Percentiles rank a stretch among this genome's conserved stretches.
Evolutionary conservation across 768 basidiomycete species (phyloP).

Genomic region (Gymnopilus dilepis): DNA sequence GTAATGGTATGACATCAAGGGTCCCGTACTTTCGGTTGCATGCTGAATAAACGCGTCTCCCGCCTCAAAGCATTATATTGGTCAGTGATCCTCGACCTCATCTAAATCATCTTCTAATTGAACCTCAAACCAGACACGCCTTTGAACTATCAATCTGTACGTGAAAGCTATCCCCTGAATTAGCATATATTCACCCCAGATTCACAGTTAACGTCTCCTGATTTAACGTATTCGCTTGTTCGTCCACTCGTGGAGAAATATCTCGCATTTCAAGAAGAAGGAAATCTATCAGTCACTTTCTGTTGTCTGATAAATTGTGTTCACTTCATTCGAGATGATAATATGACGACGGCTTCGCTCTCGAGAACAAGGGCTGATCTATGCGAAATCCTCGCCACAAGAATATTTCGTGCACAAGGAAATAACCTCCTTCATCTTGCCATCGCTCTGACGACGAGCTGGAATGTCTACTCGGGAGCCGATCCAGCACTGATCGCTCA

Average conservation of each 20-base stretch:
- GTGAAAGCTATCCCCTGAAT: slow-evolving; percentile 28
- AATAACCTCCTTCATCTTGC: slow-evolving; percentile 72
- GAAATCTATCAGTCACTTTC: slow-evolving; percentile 87
- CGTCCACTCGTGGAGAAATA: slow-evolving; percentile 91
- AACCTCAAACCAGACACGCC: slow-evolving; percentile 69
- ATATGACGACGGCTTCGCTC: slow-evolving; percentile 69
- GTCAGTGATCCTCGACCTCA: slow-evolving; percentile 40
- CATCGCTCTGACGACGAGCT: slow-evolving; percentile 74
- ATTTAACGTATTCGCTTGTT: slow-evolving; percentile 89
- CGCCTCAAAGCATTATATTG: slow-evolving; percentile 65
- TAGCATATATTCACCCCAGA: not conserved
- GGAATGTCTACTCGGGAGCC: slow-evolving; percentile 82
- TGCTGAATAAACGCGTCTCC: not conserved
- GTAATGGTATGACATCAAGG: slow-evolving; percentile 50
- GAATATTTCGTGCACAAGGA: slow-evolving; percentile 74
- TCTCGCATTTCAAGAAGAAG: slow-evolving; percentile 64
- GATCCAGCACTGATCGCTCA: slow-evolving; percentile 60
- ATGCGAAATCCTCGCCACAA: slow-evolving; percentile 90
- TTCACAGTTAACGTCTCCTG: slow-evolving; percentile 75
- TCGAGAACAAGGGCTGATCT: slow-evolving; percentile 79
- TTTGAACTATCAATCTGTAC: slow-evolving; percentile 77
- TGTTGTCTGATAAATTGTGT: slow-evolving; percentile 88
- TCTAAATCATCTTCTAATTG: slow-evolving; percentile 1
- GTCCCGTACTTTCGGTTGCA: not conserved
- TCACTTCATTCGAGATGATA: slow-evolving; percentile 81